Conservation (phyloP, 768 basidiomycete species). For the Tylopilus felleus region DNA sequence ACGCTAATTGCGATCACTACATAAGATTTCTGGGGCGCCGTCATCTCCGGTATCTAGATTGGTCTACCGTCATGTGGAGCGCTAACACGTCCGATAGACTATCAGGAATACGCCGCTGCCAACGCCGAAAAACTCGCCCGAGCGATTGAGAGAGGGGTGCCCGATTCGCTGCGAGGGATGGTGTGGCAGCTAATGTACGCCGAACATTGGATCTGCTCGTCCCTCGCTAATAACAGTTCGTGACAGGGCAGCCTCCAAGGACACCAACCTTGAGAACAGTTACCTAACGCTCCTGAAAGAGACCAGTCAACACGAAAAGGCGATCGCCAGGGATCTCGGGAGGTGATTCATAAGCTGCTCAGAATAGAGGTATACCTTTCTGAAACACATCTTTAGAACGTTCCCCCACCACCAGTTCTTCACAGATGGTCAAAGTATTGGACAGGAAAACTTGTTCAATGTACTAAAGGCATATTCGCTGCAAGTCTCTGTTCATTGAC, state of each 20-base stretch:
- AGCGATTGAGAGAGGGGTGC: constrained; percentile 92
- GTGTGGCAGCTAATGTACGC: constrained; percentile 93
- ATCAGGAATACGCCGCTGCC: constrained; percentile 80
- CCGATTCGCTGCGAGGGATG: constrained; percentile 84
- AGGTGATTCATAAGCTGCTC: constrained; percentile 40
- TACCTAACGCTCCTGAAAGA: constrained; percentile 84
- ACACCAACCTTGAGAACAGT: constrained; percentile 73
- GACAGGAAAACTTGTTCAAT: constrained; percentile 97
- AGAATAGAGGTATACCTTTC: constrained; percentile 5
- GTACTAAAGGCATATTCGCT: constrained; percentile 97
- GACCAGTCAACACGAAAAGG: constrained; percentile 86
- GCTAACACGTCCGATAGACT: constrained; percentile 51
- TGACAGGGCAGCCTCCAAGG: constrained; percentile 89
- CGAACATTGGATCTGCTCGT: constrained; percentile 5
- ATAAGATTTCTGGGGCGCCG: constrained; percentile 91
- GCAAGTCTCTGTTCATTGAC: constrained; percentile 41
- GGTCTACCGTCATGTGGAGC: neutral
- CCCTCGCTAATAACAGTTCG: constrained; percentile 13
- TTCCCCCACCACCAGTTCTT: constrained; percentile 98
- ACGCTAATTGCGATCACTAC: constrained; percentile 5
- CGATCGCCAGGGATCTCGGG: constrained; percentile 89
- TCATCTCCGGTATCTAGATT: constrained; percentile 68
- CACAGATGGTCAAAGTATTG: constrained; percentile 89
- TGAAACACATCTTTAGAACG: constrained; percentile 50
- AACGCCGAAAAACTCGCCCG: constrained; percentile 74